Base-by-base conservation (phyloP, 192 early-diverging fungal genomes). In the Backusella luteola region DNA sequence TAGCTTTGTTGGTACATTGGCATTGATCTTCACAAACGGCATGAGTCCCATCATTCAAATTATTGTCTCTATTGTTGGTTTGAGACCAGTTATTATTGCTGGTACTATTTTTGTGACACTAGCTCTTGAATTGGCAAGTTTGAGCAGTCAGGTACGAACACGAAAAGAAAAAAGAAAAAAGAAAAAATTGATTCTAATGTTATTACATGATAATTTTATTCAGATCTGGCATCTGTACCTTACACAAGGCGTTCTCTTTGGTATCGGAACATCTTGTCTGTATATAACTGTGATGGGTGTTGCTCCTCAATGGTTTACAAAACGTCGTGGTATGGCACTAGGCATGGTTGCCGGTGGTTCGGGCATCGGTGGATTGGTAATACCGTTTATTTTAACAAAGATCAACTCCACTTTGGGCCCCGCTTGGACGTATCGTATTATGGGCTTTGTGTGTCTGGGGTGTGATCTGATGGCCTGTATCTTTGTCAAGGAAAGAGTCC, bases 281-380 rank as follows among this genome's bases (percentile, higher is more conserved):
- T 81, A 78, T 46, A 66, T 56, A 1, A 76, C 67, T 15, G 41
- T 63, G 1, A 81, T 81, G 63, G 80, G 80, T 9, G 71, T 87
- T 52, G 81, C 86, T 1, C 78, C 89, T 8, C 87, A 87, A 79
- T 90, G 87, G 87, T 90, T 89, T 80, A 84, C 84, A 34, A 85
- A 78, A 68, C 84, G 85, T 19, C 81, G 88, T 39, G 89, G 87
- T 1, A 66, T 89, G 21, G 90, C 90, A 2, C 71, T 87, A 0
- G 90, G 90, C 6, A 82, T 87, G 26, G 82, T 86, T 34, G 82
- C 84, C 21, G 71, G 90, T 49, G 94, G 94, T 2, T 85, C 87
- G 11, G 94, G 94, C 19, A 77, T 93, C 59, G 94, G 94, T 59
- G 93, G 93, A 2, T 79, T 94, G 9, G 81, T 87, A 23, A 80